Evolutionary conservation across 371 early-diverging fungal species (phyloP), one percentile per base, ranked within the genome.

Genomic region (Gilbertella persicaria): DNA sequence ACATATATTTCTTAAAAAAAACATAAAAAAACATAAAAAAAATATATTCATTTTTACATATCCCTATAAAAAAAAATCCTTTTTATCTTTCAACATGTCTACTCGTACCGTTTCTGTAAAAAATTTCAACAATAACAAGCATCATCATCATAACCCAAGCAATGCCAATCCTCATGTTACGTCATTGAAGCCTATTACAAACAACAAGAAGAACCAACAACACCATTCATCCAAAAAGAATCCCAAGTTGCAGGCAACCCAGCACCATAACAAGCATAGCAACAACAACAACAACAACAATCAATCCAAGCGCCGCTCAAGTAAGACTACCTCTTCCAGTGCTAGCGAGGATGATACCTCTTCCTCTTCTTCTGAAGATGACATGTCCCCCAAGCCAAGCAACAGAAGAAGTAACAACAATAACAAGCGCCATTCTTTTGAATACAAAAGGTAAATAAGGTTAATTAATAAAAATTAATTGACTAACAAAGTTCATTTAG

Each of bases 321-420:
- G 28, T 1, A 60, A 60, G 23, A 53, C 53, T 29, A 25, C 19
- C 14, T 42, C 20, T 42, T 43, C 24, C 23, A 43, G 19, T 52
- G 42, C 47, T 1, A 8, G 40, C 28, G 56, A 49, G 7, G 56
- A 56, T 36, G 50, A 56, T 33, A 21, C 56, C n/a, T 57, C 58
- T 4, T 59, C 60, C 5, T 52, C 59, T 3, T 46, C 53, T 7
- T 60, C 60, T 29, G 54, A 53, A 25, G 60, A 60, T 23, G 53
- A 53, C 6, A 26, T 44, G 26, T 20, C 42, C 14, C 51, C 47
- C 23, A 37, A 49, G 23, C 26, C 17, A 38, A 19, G 35, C 17
- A 17, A 39, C 17, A 45, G 4, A 26, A 43, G 16, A 38, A 37
- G 16, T 37, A 41, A 36, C 40, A 50, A 42, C 50, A 49, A 9